Evolutionary conservation across 2,329 filamentous ascomycete genomes (phyloP).

Genomic region (Pseudogymnoascus sp.): DNA sequence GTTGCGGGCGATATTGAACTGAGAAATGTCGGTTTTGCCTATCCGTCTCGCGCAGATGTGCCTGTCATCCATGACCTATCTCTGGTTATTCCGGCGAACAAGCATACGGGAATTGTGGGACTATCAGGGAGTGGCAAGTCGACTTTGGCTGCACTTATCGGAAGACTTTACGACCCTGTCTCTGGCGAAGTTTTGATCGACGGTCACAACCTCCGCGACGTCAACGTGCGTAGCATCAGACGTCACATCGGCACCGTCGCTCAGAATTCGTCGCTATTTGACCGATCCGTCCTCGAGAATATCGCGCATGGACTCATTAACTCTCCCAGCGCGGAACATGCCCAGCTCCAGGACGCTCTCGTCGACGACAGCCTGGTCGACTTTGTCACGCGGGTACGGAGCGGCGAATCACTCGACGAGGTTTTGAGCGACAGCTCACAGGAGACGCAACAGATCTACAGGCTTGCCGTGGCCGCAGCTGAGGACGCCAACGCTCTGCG

Average conservation of each 20-base stretch:
- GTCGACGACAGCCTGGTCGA: constrained; percentile 32
- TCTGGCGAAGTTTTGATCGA: constrained; percentile 34
- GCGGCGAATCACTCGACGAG: neutral
- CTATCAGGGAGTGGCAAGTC: constrained; percentile 36
- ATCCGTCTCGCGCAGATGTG: constrained; percentile 25
- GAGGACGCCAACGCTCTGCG: constrained; percentile 49
- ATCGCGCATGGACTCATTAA: constrained; percentile 41
- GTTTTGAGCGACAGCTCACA: constrained; percentile 5
- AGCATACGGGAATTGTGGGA: constrained; percentile 36
- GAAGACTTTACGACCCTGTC: constrained; percentile 39
- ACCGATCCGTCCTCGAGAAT: constrained; percentile 40
- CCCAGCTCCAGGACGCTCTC: constrained; percentile 34
- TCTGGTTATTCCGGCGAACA: constrained; percentile 26
- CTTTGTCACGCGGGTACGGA: constrained; percentile 32
- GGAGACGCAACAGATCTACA: constrained; percentile 1
- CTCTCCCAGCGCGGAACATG: constrained; percentile 32
- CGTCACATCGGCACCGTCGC: constrained; percentile 12
- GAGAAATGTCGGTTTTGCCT: constrained; percentile 27
- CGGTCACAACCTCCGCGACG: constrained; percentile 17
- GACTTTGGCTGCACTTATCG: constrained; percentile 34
- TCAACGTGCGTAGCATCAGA: constrained; percentile 18
- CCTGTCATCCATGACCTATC: constrained; percentile 26
- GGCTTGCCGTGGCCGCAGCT: constrained; percentile 31
- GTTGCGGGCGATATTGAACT: constrained; percentile 25
- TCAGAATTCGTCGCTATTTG: constrained; percentile 24